Evolutionary conservation across 1,139 yeast species (phyloP), one percentile per base, ranked within the genome.

Genomic region (Zygoascus hellenicus): DNA sequence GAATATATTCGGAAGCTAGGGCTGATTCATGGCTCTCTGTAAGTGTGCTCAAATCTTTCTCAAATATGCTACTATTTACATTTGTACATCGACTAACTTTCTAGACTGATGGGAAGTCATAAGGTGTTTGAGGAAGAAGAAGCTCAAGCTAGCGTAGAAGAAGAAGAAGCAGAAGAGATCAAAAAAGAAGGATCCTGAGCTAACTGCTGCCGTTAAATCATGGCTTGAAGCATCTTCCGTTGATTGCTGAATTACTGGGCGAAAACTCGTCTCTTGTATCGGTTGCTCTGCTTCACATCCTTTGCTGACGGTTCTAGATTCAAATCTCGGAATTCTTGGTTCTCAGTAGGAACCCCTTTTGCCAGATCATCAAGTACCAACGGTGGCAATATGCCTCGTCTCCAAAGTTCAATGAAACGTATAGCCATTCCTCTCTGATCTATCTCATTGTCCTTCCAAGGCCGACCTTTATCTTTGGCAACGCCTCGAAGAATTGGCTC

Each of bases 371-470:
- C 75, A 19, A 71, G 62, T 44, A 67, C 58, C 14, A 65, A 55
- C 45, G 60, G 64, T 14, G 69, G 68, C 10, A 64, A 64, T 51
- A 72, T 70, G 1, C 90, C 94, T 52, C 76, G 79, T 48, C 80
- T 75, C 81, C 86, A 84, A 28, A 75, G 64, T 51, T 79, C 80
- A 3, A 84, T 69, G 83, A 92, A 83, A 53, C 78, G 77, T 4
- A 75, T 68, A 0, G 95, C 90, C 1, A 88, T 83, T 19, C 70
- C 46, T 15, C 46, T 35, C 36, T 43, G 46, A 15, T 43, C 46
- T 9, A 43, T 65, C 47, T 80, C 83, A 58, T 81, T 82, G 55
- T 30, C 37, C 36, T 35, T 43, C 46, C 38, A 39, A 4, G 46
- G 47, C 11, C 37, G 33, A 13, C 42, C 42, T 48, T 33, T 43